These are phyloP conservation scores for Eudorina sp. DNA, from an alignment of 139 green algal genomes.

Conservation along the genomic window DNA sequence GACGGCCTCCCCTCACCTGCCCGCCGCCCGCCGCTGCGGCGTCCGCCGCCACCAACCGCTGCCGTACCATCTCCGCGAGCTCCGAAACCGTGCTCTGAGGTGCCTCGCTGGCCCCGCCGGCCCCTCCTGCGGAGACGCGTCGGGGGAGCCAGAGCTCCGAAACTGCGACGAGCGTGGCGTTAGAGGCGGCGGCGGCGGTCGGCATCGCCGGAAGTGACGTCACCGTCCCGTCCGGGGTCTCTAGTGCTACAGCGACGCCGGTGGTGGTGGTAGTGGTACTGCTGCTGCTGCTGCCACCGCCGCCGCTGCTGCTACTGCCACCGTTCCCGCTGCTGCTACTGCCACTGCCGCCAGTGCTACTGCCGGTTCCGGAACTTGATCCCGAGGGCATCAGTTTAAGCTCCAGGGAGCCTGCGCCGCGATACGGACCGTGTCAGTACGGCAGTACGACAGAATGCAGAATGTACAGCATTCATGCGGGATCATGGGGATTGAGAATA, in stretches of 20 bases:
- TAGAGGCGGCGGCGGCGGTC: constrained; percentile 20
- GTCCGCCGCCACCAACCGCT: background rate
- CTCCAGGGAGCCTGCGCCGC: background rate
- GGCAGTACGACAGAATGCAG: too few relatives aligned
- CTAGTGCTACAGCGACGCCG: background rate
- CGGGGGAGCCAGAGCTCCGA: constrained; percentile 19
- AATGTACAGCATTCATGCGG: too few relatives aligned
- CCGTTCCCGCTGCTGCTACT: background rate
- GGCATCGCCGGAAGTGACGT: background rate
- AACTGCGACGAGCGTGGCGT: constrained; percentile 10
- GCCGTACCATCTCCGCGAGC: background rate
- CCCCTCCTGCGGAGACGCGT: background rate
- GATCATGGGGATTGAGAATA: too few relatives aligned
- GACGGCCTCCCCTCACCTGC: too few relatives aligned
- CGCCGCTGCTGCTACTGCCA: background rate
- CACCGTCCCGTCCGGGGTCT: background rate
- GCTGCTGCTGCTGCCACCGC: too few relatives aligned
- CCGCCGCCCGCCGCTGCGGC: background rate
- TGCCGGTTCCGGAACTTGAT: background rate
- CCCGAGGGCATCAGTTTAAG: background rate
- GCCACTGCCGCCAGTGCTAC: background rate
- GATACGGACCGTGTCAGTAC: too few relatives aligned
- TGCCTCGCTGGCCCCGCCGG: too few relatives aligned
- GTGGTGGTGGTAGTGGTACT: too few relatives aligned
- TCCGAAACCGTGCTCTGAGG: background rate